Evolutionary conservation across 2,329 filamentous ascomycete genomes (phyloP).

Genomic region (Alternaria alternata): DNA sequence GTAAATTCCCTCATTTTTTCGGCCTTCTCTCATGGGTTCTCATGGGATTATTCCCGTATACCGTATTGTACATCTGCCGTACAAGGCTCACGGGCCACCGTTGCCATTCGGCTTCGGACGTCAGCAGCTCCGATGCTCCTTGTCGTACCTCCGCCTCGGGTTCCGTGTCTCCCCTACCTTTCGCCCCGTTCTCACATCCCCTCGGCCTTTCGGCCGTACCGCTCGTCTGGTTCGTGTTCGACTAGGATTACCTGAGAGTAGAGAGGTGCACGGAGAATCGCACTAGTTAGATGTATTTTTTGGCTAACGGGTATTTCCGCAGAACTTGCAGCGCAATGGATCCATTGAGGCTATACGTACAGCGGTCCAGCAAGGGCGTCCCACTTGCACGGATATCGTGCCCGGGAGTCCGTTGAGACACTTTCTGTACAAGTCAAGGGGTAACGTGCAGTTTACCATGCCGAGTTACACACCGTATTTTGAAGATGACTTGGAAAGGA

Average conservation of each 20-base stretch:
- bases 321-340: slow-evolving; percentile 71
- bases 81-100: background rate
- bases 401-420: slow-evolving; percentile 84
- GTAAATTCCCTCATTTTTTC: slow-evolving; percentile 2
- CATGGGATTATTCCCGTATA: background rate
- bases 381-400: slow-evolving; percentile 75
- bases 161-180: background rate
- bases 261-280: background rate
- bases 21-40: slow-evolving; percentile 1
- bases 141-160: background rate
- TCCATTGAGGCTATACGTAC: slow-evolving; percentile 77
- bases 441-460: slow-evolving; percentile 96
- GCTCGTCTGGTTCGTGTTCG: background rate
- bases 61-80: slow-evolving; percentile 3
- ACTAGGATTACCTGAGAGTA: background rate
- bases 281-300: background rate
- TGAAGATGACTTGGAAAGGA: slow-evolving; percentile 63
- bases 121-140: slow-evolving; percentile 4
- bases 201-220: background rate
- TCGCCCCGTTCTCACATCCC: background rate
- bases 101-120: slow-evolving; percentile 10
- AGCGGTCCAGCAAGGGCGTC: slow-evolving; percentile 75
- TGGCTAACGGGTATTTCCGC: slow-evolving; percentile 19
- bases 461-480: slow-evolving; percentile 79
- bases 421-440: slow-evolving; percentile 93